phyloP scores from a whole-genome alignment of 1,284 basidiomycete genomes.

The Exsudoporus floridanus region DNA sequence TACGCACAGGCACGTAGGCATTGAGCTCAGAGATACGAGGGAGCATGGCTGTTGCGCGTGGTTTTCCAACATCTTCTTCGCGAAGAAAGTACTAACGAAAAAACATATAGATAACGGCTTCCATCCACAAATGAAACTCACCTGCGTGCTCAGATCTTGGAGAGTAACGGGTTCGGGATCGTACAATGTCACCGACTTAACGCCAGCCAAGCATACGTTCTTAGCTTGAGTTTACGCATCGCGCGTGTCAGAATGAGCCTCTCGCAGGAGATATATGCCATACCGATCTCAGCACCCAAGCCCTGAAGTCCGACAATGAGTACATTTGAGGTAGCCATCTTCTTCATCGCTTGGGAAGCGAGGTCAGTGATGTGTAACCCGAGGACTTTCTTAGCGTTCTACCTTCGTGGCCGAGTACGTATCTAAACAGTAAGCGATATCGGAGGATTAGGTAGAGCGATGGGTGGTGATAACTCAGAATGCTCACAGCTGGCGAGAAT shows the following conservation, averaged over 20 bases:
- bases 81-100: slow-evolving; percentile 89
- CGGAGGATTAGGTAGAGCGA: slow-evolving; percentile 16
- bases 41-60: slow-evolving; percentile 83
- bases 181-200: slow-evolving; percentile 96
- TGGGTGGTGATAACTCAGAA: slow-evolving; percentile 12
- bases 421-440: slow-evolving; percentile 52
- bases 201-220: slow-evolving; percentile 93
- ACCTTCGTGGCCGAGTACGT: slow-evolving; percentile 97
- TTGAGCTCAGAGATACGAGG: slow-evolving; percentile 96
- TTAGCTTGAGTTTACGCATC: slow-evolving; percentile 66
- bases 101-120: slow-evolving; percentile 5
- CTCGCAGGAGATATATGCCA: slow-evolving; percentile 24
- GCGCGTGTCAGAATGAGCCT: slow-evolving; percentile 9
- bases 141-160: slow-evolving; percentile 92
- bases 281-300: slow-evolving; percentile 95
- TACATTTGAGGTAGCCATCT: slow-evolving; percentile 96
- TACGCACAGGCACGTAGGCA: slow-evolving; percentile 90
- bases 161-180: slow-evolving; percentile 88
- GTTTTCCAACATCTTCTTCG: slow-evolving; percentile 82
- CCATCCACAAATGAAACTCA: slow-evolving; percentile 36
- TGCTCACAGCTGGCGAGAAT: slow-evolving; percentile 92
- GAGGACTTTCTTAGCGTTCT: slow-evolving; percentile 1
- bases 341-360: slow-evolving; percentile 84
- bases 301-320: slow-evolving; percentile 93
- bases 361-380: slow-evolving; percentile 7